Conservation (phyloP, 352 stramenopile species). For the Phytopythium delawarense region DNA sequence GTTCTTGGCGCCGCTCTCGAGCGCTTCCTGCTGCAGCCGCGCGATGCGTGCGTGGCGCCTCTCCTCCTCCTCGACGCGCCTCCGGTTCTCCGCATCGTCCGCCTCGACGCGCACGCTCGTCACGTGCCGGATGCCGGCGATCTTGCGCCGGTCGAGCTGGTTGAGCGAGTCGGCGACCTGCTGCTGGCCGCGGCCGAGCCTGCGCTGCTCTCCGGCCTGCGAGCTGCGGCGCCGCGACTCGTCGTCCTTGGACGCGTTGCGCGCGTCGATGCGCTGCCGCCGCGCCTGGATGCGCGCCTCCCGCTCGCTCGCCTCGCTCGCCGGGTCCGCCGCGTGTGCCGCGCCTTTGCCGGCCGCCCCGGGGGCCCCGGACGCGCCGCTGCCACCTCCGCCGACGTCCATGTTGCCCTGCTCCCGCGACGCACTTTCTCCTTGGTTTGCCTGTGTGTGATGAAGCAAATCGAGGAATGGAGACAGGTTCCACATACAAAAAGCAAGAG, state of each 20-base stretch:
- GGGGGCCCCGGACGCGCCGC: background rate
- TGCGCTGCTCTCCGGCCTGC: constrained; percentile 53
- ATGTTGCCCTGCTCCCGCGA: background rate
- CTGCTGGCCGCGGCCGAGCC: constrained; percentile 67
- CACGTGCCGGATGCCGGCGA: constrained; percentile 84
- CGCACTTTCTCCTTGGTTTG: background rate
- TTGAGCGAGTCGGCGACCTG: constrained; percentile 77
- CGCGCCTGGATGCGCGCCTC: constrained; percentile 61
- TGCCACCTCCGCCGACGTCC: background rate
- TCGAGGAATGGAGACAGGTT: background rate
- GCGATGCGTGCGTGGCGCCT: constrained; percentile 79
- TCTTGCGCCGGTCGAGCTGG: constrained; percentile 68
- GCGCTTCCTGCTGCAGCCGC: constrained; percentile 89
- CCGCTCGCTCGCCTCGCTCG: constrained; percentile 36
- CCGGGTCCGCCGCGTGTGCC: constrained; percentile 11
- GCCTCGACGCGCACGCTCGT: constrained; percentile 89
- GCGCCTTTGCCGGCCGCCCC: background rate
- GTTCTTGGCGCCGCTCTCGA: constrained; percentile 88
- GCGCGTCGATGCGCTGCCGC: constrained; percentile 66
- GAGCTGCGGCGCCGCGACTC: constrained; percentile 72
- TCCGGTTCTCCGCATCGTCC: constrained; percentile 86
- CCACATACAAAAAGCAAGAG: background rate
- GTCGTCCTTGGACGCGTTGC: constrained; percentile 77
- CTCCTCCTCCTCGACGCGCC: constrained; percentile 90
- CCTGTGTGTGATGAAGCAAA: background rate